phyloP scores from a whole-genome alignment of 768 basidiomycete species.

The Suillus plorans region DNA sequence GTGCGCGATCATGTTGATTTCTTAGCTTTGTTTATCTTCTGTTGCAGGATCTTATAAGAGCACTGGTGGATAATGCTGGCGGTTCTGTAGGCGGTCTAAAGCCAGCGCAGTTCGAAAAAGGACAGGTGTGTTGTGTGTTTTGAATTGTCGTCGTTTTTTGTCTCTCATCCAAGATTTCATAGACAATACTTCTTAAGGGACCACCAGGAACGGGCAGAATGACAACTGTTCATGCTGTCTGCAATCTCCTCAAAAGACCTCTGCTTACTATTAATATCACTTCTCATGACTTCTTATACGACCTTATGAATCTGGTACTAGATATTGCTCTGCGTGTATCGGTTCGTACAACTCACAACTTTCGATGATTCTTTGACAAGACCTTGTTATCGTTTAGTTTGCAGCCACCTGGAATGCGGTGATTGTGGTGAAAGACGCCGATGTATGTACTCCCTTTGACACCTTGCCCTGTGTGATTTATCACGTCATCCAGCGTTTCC shows the following conservation, averaged over 20 bases:
- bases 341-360: background rate
- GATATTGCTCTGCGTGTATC: background rate
- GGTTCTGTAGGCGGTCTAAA: background rate
- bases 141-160: background rate
- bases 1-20: background rate
- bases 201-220: background rate
- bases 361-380: background rate
- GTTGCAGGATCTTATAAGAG: background rate
- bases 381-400: background rate
- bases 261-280: background rate
- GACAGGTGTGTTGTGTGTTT: conserved; percentile 1
- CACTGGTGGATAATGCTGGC: background rate
- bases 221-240: background rate
- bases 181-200: background rate
- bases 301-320: background rate
- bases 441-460: background rate
- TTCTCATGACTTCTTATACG: no score
- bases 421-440: background rate
- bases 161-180: background rate
- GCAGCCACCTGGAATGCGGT: conserved; percentile 1
- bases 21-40: background rate
- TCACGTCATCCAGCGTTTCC: background rate
- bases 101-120: background rate
- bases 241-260: background rate
- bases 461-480: background rate